phyloP scores from a whole-genome alignment of 2,329 filamentous ascomycete species.

The Pseudopyrenochaeta lycopersici region DNA sequence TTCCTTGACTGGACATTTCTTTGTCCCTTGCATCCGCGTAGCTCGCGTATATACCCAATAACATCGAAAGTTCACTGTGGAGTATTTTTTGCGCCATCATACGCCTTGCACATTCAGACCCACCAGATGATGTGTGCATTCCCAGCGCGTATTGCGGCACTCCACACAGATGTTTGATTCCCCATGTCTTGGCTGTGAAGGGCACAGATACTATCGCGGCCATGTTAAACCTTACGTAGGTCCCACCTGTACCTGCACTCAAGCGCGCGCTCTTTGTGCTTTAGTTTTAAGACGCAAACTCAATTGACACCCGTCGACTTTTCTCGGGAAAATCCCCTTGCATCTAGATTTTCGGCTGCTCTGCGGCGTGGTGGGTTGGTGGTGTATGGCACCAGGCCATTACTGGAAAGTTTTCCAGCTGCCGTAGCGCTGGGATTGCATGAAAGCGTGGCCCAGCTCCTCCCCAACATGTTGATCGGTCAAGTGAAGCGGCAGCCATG shows the following conservation, averaged over 20 bases:
- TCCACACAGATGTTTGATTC: background rate
- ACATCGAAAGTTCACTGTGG: background rate
- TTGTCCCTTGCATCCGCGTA: slow-evolving; percentile 13
- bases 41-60: slow-evolving; percentile 5
- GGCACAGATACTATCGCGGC: background rate
- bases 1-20: slow-evolving; percentile 5
- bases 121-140: background rate
- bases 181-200: background rate
- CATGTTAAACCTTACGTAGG: background rate
- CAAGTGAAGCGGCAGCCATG: slow-evolving; percentile 3
- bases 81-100: background rate
- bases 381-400: slow-evolving; percentile 7
- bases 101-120: background rate
- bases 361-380: slow-evolving; percentile 2
- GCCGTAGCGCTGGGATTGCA: slow-evolving; percentile 9
- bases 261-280: too few species aligned
- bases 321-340: background rate
- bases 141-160: background rate
- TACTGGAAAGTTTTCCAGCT: slow-evolving; percentile 5
- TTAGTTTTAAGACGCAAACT: too few species aligned
- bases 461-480: slow-evolving; percentile 8
- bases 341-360: slow-evolving; percentile 3
- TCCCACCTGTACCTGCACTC: too few species aligned
- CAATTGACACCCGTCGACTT: too few species aligned
- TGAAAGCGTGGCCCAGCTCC: slow-evolving; percentile 9